Evolutionary conservation across 2,329 filamentous ascomycete species (phyloP), one percentile per base, ranked within the genome.

Genomic region (Pseudopyricularia javanii): DNA sequence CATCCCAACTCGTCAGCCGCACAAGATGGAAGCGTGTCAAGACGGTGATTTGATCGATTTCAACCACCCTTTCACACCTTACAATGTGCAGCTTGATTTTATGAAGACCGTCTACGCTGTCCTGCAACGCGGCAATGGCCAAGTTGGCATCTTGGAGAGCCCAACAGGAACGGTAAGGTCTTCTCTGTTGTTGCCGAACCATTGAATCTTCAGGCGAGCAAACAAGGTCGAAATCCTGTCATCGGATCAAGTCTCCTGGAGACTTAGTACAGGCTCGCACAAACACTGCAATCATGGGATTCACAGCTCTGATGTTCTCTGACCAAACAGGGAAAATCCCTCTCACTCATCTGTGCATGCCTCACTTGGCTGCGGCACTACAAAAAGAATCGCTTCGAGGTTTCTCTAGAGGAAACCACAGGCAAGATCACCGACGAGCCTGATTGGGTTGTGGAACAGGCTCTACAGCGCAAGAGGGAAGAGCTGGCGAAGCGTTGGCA

Each of bases 361-460:
- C 67, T 96, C 61, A 95, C 90, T 3, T 96, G 91, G 91, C 74
- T 96, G n/a, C 83, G 91, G 49, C 80, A 88, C 54, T 80, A 91
- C 68, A 91, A 94, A 65, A 82, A 67, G 64, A 73, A 61, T 59
- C 65, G 56, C 68, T 85, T 72, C 67, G 85, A 72, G 66, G 75
- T 63, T 58, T 76, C 61, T 47, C 76, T 73, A 54, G 73, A 65
- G 54, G 67, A 62, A 54, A 75, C 66, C 49, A 73, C 66, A 2
- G 62, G 68, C 1, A 61, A 67, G 2, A 72, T 72, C 58, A 68
- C 81, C 53, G 85, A 86, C 58, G 89, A 95, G 60, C 89, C 89
- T 0, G 80, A 83, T 2, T 96, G 91, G 91, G 84, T 96, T 60
- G 65, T 89, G 3, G 83, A 94, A 57, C 85, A 90, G 64, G 82